Base-by-base conservation (phyloP, 1,284 basidiomycete genomes). In the Ganoderma multipileum region DNA sequence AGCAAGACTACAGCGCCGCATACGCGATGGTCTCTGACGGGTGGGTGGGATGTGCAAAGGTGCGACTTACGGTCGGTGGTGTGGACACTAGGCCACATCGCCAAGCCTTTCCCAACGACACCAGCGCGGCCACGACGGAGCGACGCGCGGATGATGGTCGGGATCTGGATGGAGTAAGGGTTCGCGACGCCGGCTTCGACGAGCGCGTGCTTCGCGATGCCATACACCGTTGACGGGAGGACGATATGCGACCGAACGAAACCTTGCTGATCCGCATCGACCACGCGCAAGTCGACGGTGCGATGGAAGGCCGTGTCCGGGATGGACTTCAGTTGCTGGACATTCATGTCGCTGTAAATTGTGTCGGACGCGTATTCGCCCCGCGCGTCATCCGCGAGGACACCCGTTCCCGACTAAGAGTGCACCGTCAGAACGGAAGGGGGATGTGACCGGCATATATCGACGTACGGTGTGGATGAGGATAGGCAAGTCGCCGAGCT, bases 391-490 rank as follows among this genome's bases (percentile, higher is more conserved):
- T 81, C 80, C 20, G 69, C 58, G 18, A 82, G 70, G 2, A 80
- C 73, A 50, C 79, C 78, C 42, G 84, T 84, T 18, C 84, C 85
- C 36, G 84, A 86, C 84, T 87, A 36, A 8, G 7, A 23, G 8
- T 33, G 61, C 23, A 26, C 2, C 7, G 20, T 26, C 11, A 14
- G 23, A 50, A 50, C 20, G 23, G 14, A 26, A 26, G 14, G 8
- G 23, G n/a, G 20, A 23, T 12, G 47, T 23, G 23, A 3, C 16
- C 41, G 5, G 47, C 12, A 26, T 26, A 26, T 3, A 14, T 5
- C 23, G 11, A 50, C 47, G 47, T 70, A 87, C 87, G 1, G 86
- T 87, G 73, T 88, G 85, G 52, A 89, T 87, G 50, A 86, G 79
- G 54, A 84, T 81, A 1, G 85, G 81, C 6, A 77, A 67, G 9